Evolutionary conservation across 148 eudicot species (phyloP), one percentile per base, ranked within the genome.

Genomic region (Amaranthus cruentus): DNA sequence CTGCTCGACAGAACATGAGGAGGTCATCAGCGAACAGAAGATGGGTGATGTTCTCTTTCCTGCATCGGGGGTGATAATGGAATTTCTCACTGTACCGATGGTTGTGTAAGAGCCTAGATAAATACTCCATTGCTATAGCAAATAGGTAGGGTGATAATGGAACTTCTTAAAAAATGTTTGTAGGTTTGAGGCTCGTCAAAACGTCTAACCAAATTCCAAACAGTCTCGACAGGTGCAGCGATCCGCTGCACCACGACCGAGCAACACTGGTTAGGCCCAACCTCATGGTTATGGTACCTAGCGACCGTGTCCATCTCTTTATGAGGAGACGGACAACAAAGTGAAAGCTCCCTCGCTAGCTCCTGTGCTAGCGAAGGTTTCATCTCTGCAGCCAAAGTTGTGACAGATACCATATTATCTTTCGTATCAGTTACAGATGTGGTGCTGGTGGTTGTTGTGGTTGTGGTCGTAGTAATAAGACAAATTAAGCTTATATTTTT

Each of bases 111-210:
- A n/a, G n/a, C n/a, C n/a, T n/a, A n/a, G n/a, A n/a, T n/a, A n/a
- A n/a, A n/a, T n/a, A n/a, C n/a, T n/a, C n/a, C n/a, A n/a, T n/a
- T n/a, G n/a, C n/a, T n/a, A n/a, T n/a, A n/a, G n/a, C n/a, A n/a
- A n/a, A n/a, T n/a, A n/a, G n/a, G n/a, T n/a, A n/a, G n/a, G n/a
- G n/a, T n/a, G n/a, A n/a, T n/a, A n/a, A n/a, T n/a, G n/a, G n/a
- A 89, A 84, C 86, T 85, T 42, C 87, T 85, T 56, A 91, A 79
- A 73, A 91, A 91, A 83, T 86, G 89, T 61, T 91, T 91, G 88
- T 91, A 91, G 6, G 82, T 77, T 43, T 89, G 91, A 0, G 97
- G 97, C 73, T 89, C 83, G 79, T 91, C 91, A 74, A 91, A 91
- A 9, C 83, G 87, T 7, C 94, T 86, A 42, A 91, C 85, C 1